These are phyloP conservation scores for Globisporangium solare DNA, from an alignment of 352 stramenopile species.

Conservation along the genomic window DNA sequence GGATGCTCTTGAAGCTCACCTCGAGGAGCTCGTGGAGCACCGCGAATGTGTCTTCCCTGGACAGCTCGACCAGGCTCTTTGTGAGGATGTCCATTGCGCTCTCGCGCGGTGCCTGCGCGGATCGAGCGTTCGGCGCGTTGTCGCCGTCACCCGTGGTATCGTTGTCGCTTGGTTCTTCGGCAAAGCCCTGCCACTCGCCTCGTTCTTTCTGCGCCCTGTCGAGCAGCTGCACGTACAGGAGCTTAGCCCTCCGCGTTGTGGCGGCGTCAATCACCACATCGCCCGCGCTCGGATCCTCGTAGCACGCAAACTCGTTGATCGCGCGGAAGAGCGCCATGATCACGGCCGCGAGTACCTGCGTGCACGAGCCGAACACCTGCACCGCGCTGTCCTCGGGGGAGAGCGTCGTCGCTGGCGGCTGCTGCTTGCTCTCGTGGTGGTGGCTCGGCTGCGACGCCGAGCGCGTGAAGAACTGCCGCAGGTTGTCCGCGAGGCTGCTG, in stretches of 20 bases:
- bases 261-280: slow-evolving; percentile 16
- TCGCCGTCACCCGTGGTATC: too few relatives aligned
- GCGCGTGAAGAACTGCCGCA: slow-evolving; percentile 31
- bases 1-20: slow-evolving; percentile 68
- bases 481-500: slow-evolving; percentile 12
- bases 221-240: slow-evolving; percentile 64
- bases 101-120: slow-evolving; percentile 1
- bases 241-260: slow-evolving; percentile 47
- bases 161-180: neutral
- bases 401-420: slow-evolving; percentile 5
- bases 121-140: too few relatives aligned
- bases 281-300: slow-evolving; percentile 14
- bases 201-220: slow-evolving; percentile 61
- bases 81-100: slow-evolving; percentile 17
- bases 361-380: slow-evolving; percentile 50
- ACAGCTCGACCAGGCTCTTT: slow-evolving; percentile 7
- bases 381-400: neutral
- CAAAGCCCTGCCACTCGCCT: slow-evolving; percentile 67
- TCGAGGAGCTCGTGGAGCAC: slow-evolving; percentile 59
- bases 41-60: slow-evolving; percentile 25
- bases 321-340: slow-evolving; percentile 41
- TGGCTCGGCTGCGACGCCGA: slow-evolving; percentile 18
- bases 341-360: slow-evolving; percentile 43
- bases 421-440: neutral
- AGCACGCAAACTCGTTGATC: slow-evolving; percentile 35